Evolutionary conservation across 768 basidiomycete genomes (phyloP).

Genomic region (Coprinopsis cinerea): DNA sequence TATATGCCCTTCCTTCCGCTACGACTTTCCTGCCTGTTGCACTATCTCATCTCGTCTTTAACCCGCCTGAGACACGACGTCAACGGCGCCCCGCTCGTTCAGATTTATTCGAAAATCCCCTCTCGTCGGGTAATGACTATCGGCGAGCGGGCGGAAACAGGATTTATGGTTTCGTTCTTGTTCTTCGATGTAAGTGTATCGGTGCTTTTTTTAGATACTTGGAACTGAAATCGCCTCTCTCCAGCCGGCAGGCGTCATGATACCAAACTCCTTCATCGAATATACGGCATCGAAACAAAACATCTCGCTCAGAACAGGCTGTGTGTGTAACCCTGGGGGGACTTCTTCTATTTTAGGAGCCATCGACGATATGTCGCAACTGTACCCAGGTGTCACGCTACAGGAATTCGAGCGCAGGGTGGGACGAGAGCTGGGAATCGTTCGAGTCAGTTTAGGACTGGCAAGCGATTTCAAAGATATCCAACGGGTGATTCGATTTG

Average conservation of each 20-base stretch:
- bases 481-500: conserved; percentile 50
- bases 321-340: conserved; percentile 86
- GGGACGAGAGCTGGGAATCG: conserved; percentile 67
- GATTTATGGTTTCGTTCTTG: conserved; percentile 57
- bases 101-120: conserved; percentile 62
- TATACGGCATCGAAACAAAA: conserved; percentile 55
- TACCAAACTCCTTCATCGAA: conserved; percentile 72
- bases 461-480: conserved; percentile 76
- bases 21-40: conserved; percentile 63
- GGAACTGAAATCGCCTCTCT: conserved; percentile 8
- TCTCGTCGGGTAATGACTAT: conserved; percentile 45
- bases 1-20: conserved; percentile 77
- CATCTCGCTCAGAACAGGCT: conserved; percentile 77
- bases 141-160: conserved; percentile 61
- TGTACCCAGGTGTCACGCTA: conserved; percentile 55
- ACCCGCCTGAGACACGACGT: conserved; percentile 55
- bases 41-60: conserved; percentile 54
- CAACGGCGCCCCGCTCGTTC: conserved; percentile 54
- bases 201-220: conserved; percentile 1
- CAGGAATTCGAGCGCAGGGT: conserved; percentile 54
- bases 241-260: conserved; percentile 59
- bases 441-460: conserved; percentile 73
- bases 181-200: conserved; percentile 51
- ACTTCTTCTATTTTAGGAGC: conserved; percentile 69
- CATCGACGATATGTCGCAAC: conserved; percentile 53